These are phyloP conservation scores for Cytospora mali DNA, from an alignment of 2,329 filamentous ascomycete genomes.

Conservation along the genomic window DNA sequence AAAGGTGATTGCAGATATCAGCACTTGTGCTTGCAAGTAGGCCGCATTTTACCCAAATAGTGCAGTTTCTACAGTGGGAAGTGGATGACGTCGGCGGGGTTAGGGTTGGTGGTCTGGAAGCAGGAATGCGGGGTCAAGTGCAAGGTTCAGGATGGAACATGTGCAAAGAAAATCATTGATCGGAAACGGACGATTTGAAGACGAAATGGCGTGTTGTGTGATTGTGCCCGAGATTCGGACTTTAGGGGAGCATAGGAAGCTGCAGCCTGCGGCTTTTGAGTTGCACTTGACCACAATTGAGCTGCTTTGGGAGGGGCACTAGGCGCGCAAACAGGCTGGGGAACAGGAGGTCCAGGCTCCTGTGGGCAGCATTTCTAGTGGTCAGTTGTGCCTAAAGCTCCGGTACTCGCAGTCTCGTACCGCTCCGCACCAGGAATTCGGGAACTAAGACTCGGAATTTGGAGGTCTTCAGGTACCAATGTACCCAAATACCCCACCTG, in stretches of 20 bases:
- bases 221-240: slow-evolving; percentile 16
- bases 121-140: slow-evolving; percentile 3
- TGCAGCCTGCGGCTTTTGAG: neutral
- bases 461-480: too few species aligned
- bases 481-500: too few species aligned
- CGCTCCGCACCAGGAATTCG: slow-evolving; percentile 1
- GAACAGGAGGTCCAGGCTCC: neutral
- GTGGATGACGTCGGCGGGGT: slow-evolving; percentile 4
- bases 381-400: neutral
- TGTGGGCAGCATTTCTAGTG: neutral
- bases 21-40: too few species aligned
- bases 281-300: too few species aligned
- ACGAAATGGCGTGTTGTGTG: slow-evolving; percentile 24
- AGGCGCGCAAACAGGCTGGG: neutral
- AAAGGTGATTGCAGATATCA: too few species aligned
- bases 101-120: slow-evolving; percentile 1
- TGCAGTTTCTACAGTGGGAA: neutral
- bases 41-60: too few species aligned
- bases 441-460: neutral
- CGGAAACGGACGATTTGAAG: slow-evolving; percentile 18
- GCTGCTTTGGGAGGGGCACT: too few species aligned
- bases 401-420: neutral
- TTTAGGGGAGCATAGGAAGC: neutral
- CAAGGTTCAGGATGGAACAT: neutral
- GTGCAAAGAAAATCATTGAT: neutral